phyloP scores from a whole-genome alignment of 1,284 basidiomycete genomes.

The Neotropicomus parvogracilis region DNA sequence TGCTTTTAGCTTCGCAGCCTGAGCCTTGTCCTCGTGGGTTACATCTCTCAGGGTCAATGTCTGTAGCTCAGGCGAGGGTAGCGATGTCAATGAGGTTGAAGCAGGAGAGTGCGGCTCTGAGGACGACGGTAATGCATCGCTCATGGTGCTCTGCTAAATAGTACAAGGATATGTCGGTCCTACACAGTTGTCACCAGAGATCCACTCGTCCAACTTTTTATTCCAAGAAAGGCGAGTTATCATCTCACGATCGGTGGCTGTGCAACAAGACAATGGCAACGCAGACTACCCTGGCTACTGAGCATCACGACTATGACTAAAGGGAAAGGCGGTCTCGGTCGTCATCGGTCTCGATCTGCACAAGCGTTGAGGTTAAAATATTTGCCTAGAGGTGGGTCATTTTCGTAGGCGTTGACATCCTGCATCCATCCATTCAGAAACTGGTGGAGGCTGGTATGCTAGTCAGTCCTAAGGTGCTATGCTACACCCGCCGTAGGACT shows the following conservation, averaged over 20 bases:
- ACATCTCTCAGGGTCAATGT: slow-evolving; percentile 51
- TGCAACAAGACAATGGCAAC: slow-evolving; percentile 10
- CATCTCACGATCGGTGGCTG: slow-evolving; percentile 31
- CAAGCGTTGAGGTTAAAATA: slow-evolving; percentile 68
- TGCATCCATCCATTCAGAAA: slow-evolving; percentile 79
- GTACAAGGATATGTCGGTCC: not conserved
- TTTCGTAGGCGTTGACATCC: slow-evolving; percentile 54
- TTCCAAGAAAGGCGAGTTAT: slow-evolving; percentile 13
- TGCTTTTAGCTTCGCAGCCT: slow-evolving; percentile 70
- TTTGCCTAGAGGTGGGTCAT: slow-evolving; percentile 49
- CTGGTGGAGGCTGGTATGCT: slow-evolving; percentile 59
- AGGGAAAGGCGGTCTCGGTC: too few relatives aligned
- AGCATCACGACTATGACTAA: not conserved
- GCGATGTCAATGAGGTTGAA: slow-evolving; percentile 50
- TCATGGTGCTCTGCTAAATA: slow-evolving; percentile 38
- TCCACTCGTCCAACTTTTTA: slow-evolving; percentile 10
- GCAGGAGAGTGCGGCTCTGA: slow-evolving; percentile 41
- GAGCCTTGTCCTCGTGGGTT: slow-evolving; percentile 64
- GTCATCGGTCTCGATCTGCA: slow-evolving; percentile 16
- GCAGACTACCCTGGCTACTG: not conserved
- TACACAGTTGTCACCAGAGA: slow-evolving; percentile 3
- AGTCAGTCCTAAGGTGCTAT: slow-evolving; percentile 7
- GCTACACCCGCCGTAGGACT: slow-evolving; percentile 27
- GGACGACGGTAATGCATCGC: slow-evolving; percentile 30
- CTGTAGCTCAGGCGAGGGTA: slow-evolving; percentile 55